Conservation (phyloP, 805 yeast genomes). For the Hanseniaspora occidentalis region DNA sequence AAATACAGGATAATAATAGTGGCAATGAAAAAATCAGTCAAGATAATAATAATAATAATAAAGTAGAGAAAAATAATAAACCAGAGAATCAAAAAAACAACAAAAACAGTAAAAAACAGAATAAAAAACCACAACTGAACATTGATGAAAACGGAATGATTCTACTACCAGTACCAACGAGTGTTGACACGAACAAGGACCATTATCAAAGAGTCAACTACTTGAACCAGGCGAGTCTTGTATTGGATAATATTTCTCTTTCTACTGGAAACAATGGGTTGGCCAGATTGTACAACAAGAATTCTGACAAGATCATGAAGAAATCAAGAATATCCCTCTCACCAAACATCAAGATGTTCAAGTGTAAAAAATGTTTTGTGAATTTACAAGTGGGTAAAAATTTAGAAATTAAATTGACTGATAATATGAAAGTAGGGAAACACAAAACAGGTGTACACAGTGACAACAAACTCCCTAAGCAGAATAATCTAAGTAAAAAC, state of each 20-base stretch:
- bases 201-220: slow-evolving; percentile 48
- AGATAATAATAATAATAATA: not conserved
- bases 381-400: slow-evolving; percentile 38
- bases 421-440: not conserved
- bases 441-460: too few relatives aligned
- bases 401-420: slow-evolving; percentile 15
- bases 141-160: slow-evolving; percentile 14
- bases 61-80: slow-evolving; percentile 1
- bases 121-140: not conserved
- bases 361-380: slow-evolving; percentile 57
- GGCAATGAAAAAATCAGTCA: not conserved
- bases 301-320: slow-evolving; percentile 49
- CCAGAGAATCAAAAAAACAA: not conserved
- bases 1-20: too few relatives aligned
- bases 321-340: slow-evolving; percentile 54
- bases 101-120: not conserved
- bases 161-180: slow-evolving; percentile 24
- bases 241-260: slow-evolving; percentile 25
- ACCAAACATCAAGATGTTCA: slow-evolving; percentile 50
- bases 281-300: slow-evolving; percentile 43
- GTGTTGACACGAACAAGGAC: slow-evolving; percentile 37
- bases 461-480: not conserved
- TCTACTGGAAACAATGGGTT: slow-evolving; percentile 29
- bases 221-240: slow-evolving; percentile 43
- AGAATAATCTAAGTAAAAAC: not conserved